phyloP scores from a whole-genome alignment of 345 rosid genomes.

The Eucalyptus shirleyi region DNA sequence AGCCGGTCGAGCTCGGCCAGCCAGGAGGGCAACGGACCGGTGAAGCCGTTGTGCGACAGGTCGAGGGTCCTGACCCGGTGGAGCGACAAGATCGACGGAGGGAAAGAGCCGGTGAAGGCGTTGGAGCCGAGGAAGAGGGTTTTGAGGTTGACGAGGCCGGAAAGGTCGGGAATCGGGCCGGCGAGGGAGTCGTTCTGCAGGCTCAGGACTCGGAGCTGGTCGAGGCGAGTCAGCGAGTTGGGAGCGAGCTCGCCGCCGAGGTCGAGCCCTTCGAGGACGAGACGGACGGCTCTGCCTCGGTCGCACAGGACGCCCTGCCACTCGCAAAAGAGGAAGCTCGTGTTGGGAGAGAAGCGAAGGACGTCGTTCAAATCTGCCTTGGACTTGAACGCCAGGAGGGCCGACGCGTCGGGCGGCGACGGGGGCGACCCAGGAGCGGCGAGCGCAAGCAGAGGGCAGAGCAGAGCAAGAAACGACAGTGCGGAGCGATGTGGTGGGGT shows the following conservation, averaged over 20 bases:
- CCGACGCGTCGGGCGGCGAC: slow-evolving; percentile 34
- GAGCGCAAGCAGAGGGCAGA: background rate
- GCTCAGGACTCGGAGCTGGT: slow-evolving; percentile 83
- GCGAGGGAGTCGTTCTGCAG: slow-evolving; percentile 74
- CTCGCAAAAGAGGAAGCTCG: slow-evolving; percentile 27
- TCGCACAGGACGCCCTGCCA: slow-evolving; percentile 72
- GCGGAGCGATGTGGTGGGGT: background rate
- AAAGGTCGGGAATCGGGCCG: slow-evolving; percentile 72
- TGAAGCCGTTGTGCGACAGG: slow-evolving; percentile 53
- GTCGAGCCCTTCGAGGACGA: slow-evolving; percentile 37
- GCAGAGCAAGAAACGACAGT: background rate
- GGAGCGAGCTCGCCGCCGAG: slow-evolving; percentile 57
- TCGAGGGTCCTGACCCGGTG: slow-evolving; percentile 56
- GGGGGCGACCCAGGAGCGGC: background rate
- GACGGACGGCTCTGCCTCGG: slow-evolving; percentile 37
- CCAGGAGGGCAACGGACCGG: slow-evolving; percentile 41
- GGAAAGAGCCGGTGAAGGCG: slow-evolving; percentile 56
- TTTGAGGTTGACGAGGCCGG: slow-evolving; percentile 59
- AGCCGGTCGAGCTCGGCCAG: slow-evolving; percentile 29
- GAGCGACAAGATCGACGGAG: slow-evolving; percentile 43
- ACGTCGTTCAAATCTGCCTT: slow-evolving; percentile 47
- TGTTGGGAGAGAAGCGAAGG: slow-evolving; percentile 20
- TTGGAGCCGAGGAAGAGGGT: slow-evolving; percentile 63
- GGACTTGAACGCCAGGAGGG: slow-evolving; percentile 60
- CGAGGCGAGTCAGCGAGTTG: slow-evolving; percentile 46